Percentiles rank a stretch among this genome's conserved stretches.
Evolutionary conservation across 2,329 filamentous ascomycete genomes (phyloP).

Genomic region (Trichophyton rubrum): DNA sequence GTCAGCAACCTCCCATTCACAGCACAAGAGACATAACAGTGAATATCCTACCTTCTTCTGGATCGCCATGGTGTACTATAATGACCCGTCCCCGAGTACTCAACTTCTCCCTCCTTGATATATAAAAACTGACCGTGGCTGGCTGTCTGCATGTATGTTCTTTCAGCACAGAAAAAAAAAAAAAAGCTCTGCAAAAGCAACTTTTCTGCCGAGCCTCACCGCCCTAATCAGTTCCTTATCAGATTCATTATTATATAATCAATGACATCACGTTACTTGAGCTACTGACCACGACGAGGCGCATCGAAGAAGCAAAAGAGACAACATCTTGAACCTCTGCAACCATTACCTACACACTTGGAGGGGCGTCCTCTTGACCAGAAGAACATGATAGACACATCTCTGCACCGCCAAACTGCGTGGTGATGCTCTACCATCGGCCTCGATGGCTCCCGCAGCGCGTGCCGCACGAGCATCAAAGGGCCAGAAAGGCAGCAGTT

Average conservation of each 20-base stretch:
- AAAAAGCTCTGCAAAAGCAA: background rate
- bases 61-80: slow-evolving; percentile 59
- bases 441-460: slow-evolving; percentile 30
- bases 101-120: background rate
- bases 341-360: background rate
- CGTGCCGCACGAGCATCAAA: slow-evolving; percentile 7
- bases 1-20: slow-evolving; percentile 3
- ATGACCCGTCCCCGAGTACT: background rate
- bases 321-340: background rate
- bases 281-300: slow-evolving; percentile 1
- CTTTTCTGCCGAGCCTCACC: slow-evolving; percentile 1
- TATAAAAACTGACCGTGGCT: background rate
- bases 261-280: slow-evolving; percentile 13
- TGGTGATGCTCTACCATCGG: slow-evolving; percentile 25
- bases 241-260: background rate
- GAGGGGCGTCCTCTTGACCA: background rate
- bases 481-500: background rate
- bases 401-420: background rate
- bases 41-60: slow-evolving; percentile 62
- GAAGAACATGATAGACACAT: background rate
- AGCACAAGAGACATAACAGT: slow-evolving; percentile 7
- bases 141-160: background rate
- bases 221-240: background rate
- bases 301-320: background rate
- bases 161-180: background rate